Base-by-base conservation (phyloP, 768 basidiomycete genomes). In the Ramaria sp. region DNA sequence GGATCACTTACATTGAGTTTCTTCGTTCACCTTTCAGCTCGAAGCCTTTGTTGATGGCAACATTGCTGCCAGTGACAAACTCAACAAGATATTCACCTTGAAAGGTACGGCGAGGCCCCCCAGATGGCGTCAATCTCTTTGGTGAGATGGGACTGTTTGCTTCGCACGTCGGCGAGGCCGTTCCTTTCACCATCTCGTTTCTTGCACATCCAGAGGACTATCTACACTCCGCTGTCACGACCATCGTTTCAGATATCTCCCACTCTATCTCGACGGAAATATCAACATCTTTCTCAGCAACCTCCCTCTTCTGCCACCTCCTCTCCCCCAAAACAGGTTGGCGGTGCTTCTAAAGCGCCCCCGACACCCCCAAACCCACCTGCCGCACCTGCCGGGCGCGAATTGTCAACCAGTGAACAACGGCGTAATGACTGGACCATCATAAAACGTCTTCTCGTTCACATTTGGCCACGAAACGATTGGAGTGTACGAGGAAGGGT, bases 381-480 rank as follows among this genome's bases (percentile, higher is more conserved):
- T 16, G 16, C 16, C 34, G 16, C 13, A 28, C n/a, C 15, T 3
- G 2, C 48, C 32, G 34, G 36, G 18, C 48, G 3, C 32, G 34
- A 50, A 15, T 8, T 54, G 30, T 54, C 52, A 24, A 34, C 36
- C 10, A 24, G 38, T 3, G 74, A 79, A 51, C 81, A 94, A 66
- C 73, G 89, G 44, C 71, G 70, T 61, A 83, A 77, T 48, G 96
- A 99, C 67, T 96, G 91, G 92, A 68, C 69, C 34, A 94, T 97
- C 57, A 76, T 95, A 56, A 85, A 82, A 65, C 76, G 74, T 50
- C 74, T 99, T n/a, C 77, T 88, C 58, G 76, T 76, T 8, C 91
- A 97, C 61, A 85, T 99, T 16, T 99, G 96, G 96, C 95, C 96
- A 1, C 78, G 79, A 62, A 70, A 82, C 60, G 88, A 94, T 62